Evolutionary conservation across 2,329 filamentous ascomycete species (phyloP).

Genomic region (Neodidymelliopsis sp.): DNA sequence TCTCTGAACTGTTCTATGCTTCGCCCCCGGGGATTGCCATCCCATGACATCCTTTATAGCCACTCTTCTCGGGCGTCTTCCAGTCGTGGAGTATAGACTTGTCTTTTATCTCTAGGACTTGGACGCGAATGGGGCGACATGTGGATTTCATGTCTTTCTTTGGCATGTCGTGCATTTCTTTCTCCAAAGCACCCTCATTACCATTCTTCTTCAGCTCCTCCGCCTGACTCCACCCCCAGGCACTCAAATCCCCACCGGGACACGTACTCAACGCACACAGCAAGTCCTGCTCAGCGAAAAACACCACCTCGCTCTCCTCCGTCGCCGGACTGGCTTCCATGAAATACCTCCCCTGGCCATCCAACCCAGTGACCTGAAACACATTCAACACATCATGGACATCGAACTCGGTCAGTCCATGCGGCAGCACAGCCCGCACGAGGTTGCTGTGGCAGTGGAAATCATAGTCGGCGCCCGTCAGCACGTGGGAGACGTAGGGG

Average conservation of each 20-base stretch:
- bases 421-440: constrained; percentile 72
- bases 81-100: constrained; percentile 59
- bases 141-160: constrained; percentile 63
- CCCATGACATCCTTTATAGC: constrained; percentile 72
- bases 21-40: constrained; percentile 61
- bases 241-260: constrained; percentile 79
- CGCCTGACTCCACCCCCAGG: constrained; percentile 75
- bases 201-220: constrained; percentile 57
- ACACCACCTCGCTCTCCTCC: constrained; percentile 66
- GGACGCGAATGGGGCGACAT: constrained; percentile 76
- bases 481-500: constrained; percentile 79
- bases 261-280: constrained; percentile 73
- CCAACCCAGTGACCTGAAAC: constrained; percentile 83
- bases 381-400: constrained; percentile 87
- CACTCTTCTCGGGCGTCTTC: constrained; percentile 66
- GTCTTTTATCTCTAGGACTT: constrained; percentile 72
- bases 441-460: constrained; percentile 88
- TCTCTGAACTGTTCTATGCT: too few species aligned
- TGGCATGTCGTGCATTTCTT: too few species aligned
- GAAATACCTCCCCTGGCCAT: constrained; percentile 58
- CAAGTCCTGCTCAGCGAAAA: constrained; percentile 81
- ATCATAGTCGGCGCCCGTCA: constrained; percentile 75
- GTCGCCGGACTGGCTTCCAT: constrained; percentile 60
- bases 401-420: constrained; percentile 73
- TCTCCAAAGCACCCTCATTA: too few species aligned